Evolutionary conservation across 768 basidiomycete genomes (phyloP).

Genomic region (Polyporus arcularius): DNA sequence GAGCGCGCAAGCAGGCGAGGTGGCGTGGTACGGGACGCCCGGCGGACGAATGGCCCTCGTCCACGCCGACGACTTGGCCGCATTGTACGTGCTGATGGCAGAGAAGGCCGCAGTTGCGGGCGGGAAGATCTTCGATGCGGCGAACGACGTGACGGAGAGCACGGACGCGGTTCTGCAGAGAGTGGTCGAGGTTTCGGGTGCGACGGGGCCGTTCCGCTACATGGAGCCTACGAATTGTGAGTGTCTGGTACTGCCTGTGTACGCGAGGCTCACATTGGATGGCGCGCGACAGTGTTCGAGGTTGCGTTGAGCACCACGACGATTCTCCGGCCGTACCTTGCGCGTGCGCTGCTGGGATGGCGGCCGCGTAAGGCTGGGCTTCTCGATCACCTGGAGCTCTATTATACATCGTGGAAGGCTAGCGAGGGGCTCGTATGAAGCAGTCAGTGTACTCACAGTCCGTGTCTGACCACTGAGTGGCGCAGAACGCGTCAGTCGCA

Average conservation of each 20-base stretch:
- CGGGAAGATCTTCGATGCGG: constrained; percentile 43
- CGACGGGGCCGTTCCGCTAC: constrained; percentile 37
- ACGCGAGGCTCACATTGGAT: neutral
- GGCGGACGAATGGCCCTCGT: constrained; percentile 37
- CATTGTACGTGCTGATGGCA: constrained; percentile 40
- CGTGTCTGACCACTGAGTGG: too few species aligned
- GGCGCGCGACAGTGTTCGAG: constrained; percentile 35
- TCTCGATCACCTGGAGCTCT: constrained; percentile 44
- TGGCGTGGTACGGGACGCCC: constrained; percentile 37
- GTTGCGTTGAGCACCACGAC: constrained; percentile 34
- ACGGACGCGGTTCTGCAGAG: constrained; percentile 41
- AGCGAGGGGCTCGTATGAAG: constrained; percentile 15
- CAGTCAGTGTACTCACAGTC: too few species aligned
- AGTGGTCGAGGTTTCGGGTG: constrained; percentile 40
- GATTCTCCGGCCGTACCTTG: constrained; percentile 40
- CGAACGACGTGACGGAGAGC: constrained; percentile 42
- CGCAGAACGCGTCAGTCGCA: neutral
- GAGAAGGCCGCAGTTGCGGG: constrained; percentile 39
- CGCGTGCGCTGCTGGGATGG: constrained; percentile 46
- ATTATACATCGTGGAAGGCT: constrained; percentile 40
- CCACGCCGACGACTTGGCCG: constrained; percentile 49
- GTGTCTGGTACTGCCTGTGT: constrained; percentile 18
- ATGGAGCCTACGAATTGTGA: constrained; percentile 36
- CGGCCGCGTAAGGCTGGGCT: constrained; percentile 41
- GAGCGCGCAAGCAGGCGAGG: constrained; percentile 31